phyloP scores from a whole-genome alignment of 345 rosid species.

The Garcia nutans region DNA sequence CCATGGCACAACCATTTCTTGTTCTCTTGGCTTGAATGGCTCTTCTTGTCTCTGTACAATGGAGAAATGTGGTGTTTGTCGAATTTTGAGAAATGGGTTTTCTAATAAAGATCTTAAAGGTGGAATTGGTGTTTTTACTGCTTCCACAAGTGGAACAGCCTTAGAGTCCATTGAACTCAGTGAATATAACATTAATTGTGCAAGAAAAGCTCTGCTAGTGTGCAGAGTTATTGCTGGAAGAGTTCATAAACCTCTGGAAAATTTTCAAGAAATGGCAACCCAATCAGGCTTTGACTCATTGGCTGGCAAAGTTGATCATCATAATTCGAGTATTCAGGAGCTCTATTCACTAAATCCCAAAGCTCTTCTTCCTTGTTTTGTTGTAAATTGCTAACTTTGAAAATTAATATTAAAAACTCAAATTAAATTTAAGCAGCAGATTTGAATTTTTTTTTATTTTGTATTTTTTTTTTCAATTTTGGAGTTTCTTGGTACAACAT shows the following conservation, averaged over 20 bases:
- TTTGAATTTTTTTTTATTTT: no score
- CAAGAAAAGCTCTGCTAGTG: conserved; percentile 44
- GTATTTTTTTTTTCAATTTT: no score
- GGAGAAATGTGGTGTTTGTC: conserved; percentile 53
- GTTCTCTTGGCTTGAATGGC: conserved; percentile 44
- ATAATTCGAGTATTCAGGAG: conserved; percentile 42
- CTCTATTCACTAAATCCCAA: conserved; percentile 48
- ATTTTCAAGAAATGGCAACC: conserved; percentile 34
- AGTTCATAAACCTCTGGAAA: conserved; percentile 48
- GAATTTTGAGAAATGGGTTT: conserved; percentile 56
- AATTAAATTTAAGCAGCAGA: no score
- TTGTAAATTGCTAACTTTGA: conserved; percentile 48
- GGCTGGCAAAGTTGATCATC: conserved; percentile 47
- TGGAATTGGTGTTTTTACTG: conserved; percentile 44
- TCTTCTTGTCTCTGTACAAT: conserved; percentile 46
- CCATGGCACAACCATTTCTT: conserved; percentile 47
- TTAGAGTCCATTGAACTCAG: conserved; percentile 35
- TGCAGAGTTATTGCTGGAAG: conserved; percentile 82
- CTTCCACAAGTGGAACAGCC: conserved; percentile 52
- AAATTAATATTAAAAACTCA: background rate
- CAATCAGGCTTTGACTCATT: conserved; percentile 61
- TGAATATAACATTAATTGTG: background rate
- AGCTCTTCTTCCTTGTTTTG: conserved; percentile 81
- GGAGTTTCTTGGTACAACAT: no score
- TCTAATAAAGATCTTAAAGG: conserved; percentile 23